Percentiles rank a stretch among this genome's conserved stretches.
Evolutionary conservation across 805 yeast genomes (phyloP).

Genomic region (Priceomyces carsonii): DNA sequence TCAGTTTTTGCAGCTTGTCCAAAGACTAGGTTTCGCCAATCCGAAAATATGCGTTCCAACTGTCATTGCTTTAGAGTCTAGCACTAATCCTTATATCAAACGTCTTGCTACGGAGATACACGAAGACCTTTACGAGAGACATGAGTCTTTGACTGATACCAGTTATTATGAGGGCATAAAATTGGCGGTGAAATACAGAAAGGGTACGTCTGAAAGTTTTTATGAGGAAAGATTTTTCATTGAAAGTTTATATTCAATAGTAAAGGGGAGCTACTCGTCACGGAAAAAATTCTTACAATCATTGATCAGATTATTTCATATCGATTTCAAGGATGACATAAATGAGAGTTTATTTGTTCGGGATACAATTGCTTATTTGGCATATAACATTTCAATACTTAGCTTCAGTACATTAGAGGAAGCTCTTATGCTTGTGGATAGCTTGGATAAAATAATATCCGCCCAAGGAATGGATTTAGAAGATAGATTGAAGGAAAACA

Average conservation of each 20-base stretch:
- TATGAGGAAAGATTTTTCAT: conserved; percentile 35
- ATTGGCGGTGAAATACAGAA: conserved; percentile 50
- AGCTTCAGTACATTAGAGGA: conserved; percentile 52
- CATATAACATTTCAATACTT: conserved; percentile 39
- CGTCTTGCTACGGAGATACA: conserved; percentile 55
- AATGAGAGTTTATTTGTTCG: conserved; percentile 14
- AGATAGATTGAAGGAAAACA: conserved; percentile 17
- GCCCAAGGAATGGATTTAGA: conserved; percentile 42
- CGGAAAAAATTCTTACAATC: conserved; percentile 42
- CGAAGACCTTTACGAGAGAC: conserved; percentile 56
- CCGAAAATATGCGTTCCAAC: conserved; percentile 73
- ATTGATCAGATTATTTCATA: conserved; percentile 17
- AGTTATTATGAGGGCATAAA: conserved; percentile 64
- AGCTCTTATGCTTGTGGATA: conserved; percentile 42
- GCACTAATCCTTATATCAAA: conserved; percentile 44
- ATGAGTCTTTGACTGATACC: conserved; percentile 70
- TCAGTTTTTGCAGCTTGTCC: conserved; percentile 53
- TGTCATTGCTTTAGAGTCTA: conserved; percentile 66
- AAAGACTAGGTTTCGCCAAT: conserved; percentile 69
- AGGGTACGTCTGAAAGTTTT: conserved; percentile 20
- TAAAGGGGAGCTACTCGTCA: conserved; percentile 37
- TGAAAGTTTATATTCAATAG: conserved; percentile 40
- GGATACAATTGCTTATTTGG: conserved; percentile 24
- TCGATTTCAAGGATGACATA: conserved; percentile 10
- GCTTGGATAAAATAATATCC: conserved; percentile 44